phyloP scores from a whole-genome alignment of 1,284 basidiomycete species.

The Neotropicomus parvogracilis region DNA sequence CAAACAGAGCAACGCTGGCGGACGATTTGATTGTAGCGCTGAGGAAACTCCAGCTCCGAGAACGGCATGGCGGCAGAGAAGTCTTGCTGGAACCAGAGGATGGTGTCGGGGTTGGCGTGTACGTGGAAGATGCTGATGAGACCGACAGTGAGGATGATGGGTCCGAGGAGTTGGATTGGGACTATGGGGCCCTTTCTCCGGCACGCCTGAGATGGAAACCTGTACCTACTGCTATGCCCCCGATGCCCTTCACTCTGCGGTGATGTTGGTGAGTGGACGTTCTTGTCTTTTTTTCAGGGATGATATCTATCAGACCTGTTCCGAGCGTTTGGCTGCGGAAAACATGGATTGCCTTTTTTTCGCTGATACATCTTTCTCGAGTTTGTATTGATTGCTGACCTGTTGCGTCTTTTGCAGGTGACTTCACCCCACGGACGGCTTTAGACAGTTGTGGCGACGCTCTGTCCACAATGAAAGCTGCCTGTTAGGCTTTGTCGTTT shows the following conservation, averaged over 20 bases:
- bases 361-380: conserved; percentile 16
- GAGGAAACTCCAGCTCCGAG: conserved; percentile 50
- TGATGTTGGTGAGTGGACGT: conserved; percentile 29
- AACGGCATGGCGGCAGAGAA: conserved; percentile 42
- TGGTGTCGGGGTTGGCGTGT: conserved; percentile 70
- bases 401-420: conserved; percentile 6
- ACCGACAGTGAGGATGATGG: conserved; percentile 33
- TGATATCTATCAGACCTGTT: conserved; percentile 44
- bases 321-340: conserved; percentile 34
- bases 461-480: neutral
- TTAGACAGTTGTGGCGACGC: neutral
- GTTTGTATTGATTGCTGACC: neutral
- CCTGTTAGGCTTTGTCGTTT: neutral
- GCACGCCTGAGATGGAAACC: conserved; percentile 49
- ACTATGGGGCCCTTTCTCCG: conserved; percentile 56
- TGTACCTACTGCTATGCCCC: conserved; percentile 56
- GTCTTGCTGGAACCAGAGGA: conserved; percentile 64
- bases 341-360: conserved; percentile 30
- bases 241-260: conserved; percentile 37
- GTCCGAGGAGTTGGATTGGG: conserved; percentile 52
- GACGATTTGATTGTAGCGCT: conserved; percentile 85
- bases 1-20: conserved; percentile 83
- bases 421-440: neutral
- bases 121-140: conserved; percentile 63
- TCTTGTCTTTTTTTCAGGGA: conserved; percentile 16